Evolutionary conservation across 768 basidiomycete genomes (phyloP).

Genomic region (Mycena rebaudengoi): DNA sequence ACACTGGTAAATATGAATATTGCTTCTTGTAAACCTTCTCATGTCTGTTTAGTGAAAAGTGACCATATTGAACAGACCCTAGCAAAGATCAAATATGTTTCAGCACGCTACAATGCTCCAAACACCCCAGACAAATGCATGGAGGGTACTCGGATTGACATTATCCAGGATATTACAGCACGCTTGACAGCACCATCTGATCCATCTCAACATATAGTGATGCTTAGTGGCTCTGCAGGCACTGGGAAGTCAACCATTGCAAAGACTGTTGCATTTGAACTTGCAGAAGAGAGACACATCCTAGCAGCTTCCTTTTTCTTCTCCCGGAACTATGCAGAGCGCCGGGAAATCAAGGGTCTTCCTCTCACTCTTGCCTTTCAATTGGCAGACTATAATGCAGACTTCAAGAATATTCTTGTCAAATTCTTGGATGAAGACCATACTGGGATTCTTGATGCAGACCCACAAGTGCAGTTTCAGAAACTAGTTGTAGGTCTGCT

Average conservation of each 20-base stretch:
- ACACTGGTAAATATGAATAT: too few relatives aligned
- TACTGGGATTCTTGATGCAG: not conserved
- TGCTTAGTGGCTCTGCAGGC: too few relatives aligned
- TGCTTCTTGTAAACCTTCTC: too few relatives aligned
- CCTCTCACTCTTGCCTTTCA: constrained; percentile 9
- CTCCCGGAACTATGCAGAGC: not conserved
- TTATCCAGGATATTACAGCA: constrained; percentile 5
- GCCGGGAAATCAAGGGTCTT: not conserved
- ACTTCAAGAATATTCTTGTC: not conserved
- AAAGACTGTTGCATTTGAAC: constrained; percentile 1
- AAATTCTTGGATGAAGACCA: not conserved
- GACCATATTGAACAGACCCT: not conserved
- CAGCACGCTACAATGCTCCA: constrained; percentile 1
- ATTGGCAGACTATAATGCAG: not conserved
- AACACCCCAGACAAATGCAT: constrained; percentile 7
- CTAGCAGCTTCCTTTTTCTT: constrained; percentile 17
- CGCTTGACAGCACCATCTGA: too few relatives aligned
- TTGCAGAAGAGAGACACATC: not conserved
- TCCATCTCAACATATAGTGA: too few relatives aligned
- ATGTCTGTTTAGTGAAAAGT: not conserved
- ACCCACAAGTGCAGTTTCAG: not conserved
- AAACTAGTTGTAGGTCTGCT: constrained; percentile 6
- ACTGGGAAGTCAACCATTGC: constrained; percentile 13
- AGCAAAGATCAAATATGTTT: constrained; percentile 1
- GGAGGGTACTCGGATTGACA: not conserved